Base-by-base conservation (phyloP, 495 filamentous ascomycete genomes). In the Trichocladium uniseriatum region DNA sequence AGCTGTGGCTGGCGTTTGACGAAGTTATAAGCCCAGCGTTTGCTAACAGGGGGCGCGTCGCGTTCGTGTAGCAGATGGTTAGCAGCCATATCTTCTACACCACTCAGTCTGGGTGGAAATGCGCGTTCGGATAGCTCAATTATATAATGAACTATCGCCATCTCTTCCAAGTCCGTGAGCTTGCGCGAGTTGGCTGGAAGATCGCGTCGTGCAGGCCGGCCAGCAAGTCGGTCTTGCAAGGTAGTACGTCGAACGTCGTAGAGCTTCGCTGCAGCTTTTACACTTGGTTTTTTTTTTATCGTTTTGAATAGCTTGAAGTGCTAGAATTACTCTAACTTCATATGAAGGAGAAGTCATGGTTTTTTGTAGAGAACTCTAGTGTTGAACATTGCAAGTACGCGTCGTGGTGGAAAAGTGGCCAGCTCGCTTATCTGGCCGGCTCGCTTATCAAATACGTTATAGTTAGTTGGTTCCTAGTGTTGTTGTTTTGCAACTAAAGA, bases 141-240 rank as follows among this genome's bases (percentile, higher is more conserved):
- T 4, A 47, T 37, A 28, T 52, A 52, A 22, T 54, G 35, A 49
- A 54, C 16, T 46, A 51, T 43, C 38, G 37, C 27, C 15, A 37
- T 6, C 48, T 48, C 45, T 49, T 49, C 46, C 29, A 39, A 45
- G 22, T 55, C 11, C 1, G 43, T 47, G n/a, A 46, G 41, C 24
- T 42, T 38, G 9, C 24, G 27, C 24, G 36, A 46, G 38, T 45
- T 49, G 38, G 46, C 27, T 15, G 46, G 24, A 40, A 35, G 16
- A 41, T 51, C 24, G 35, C 35, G 22, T 51, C 42, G 40, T 45
- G 34, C 19, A 45, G 34, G 41, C 22, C 16, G 20, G 34, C 49
- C 41, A 15, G 41, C 41, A 29, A 40, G 34, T 45, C 49, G 49
- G n/a, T 19, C 20, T 0, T 34, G 20, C 3, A 51, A 14, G 6